These are phyloP conservation scores for Gamarada debralockiae DNA, from an alignment of 495 filamentous ascomycete species.

Conservation along the genomic window DNA sequence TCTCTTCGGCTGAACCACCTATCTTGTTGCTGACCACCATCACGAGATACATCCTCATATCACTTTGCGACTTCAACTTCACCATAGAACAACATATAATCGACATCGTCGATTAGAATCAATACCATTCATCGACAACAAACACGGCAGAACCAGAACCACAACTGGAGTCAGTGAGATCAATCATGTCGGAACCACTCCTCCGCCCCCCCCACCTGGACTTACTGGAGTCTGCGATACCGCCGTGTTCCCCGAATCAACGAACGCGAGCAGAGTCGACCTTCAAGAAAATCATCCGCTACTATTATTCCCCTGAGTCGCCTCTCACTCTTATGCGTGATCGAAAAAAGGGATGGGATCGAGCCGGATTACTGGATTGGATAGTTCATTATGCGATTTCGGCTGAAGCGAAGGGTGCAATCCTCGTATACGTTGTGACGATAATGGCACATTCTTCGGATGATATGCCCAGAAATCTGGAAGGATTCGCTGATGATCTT, in stretches of 20 bases:
- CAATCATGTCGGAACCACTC: neutral
- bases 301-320: neutral
- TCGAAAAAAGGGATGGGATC: neutral
- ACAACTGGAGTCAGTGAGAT: too few relatives aligned
- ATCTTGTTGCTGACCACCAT: too few relatives aligned
- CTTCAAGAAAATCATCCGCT: neutral
- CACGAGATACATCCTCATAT: too few relatives aligned
- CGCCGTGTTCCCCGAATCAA: neutral
- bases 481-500: neutral
- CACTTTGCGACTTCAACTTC: too few relatives aligned
- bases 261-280: neutral
- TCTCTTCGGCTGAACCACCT: too few relatives aligned
- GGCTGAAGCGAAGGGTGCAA: neutral
- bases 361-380: neutral
- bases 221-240: neutral
- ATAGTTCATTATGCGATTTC: neutral
- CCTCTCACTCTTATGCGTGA: neutral
- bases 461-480: neutral
- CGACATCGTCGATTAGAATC: too few relatives aligned
- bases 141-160: too few relatives aligned
- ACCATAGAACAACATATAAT: too few relatives aligned
- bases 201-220: neutral
- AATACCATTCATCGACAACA: too few relatives aligned
- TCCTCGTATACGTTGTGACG: neutral
- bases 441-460: too few relatives aligned